Base-by-base conservation (phyloP, 2,329 filamentous ascomycete species). In the Spiromastix sp. region DNA sequence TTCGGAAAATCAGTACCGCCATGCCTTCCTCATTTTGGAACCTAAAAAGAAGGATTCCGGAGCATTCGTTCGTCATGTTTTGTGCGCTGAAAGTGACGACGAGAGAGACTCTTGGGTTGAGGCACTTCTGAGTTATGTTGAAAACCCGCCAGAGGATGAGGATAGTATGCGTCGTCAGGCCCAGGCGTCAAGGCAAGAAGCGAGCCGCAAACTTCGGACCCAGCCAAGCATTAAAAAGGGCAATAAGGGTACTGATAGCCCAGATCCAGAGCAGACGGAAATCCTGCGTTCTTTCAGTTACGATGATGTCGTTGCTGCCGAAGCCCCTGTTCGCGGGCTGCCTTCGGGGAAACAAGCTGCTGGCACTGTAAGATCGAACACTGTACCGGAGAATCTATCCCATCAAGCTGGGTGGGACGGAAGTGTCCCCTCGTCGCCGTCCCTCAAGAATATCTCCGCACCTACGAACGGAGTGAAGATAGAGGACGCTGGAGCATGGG, bases 41-140 rank as follows among this genome's bases (percentile, higher is more conserved):
- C 89, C 89, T 1, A 98, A 98, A 66, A 85, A 86, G 59, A 96
- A 94, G 59, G 91, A 98, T 52, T 86, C 86, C 0, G 79, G 71
- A 15, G 86, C 82, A 46, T 72, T 89, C 35, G 85, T 95, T 16
- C 84, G 89, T 45, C 91, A 98, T 56, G 87, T 98, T 1, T 68
- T 98, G 12, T 98, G 91, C 56, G 89, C 91, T 0, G 91, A 98
- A 59, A 96, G 83, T 50, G 91, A 98, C 49, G 72, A 71, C 40
- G 91, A 98, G 63, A 78, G 91, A 40, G 91, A 98, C 59, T 71
- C 80, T 29, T 98, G 91, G 91, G 89, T 98, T 2, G 83, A 93
- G 38, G 81, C 84, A 15, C 67, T 98, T 26, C 66, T 96, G 40
- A 81, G 85, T 46, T 94, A 93, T 68, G 87, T 94, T 26, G 85